Evolutionary conservation across 1,284 basidiomycete species (phyloP).

Genomic region (Sporisorium graminicola): DNA sequence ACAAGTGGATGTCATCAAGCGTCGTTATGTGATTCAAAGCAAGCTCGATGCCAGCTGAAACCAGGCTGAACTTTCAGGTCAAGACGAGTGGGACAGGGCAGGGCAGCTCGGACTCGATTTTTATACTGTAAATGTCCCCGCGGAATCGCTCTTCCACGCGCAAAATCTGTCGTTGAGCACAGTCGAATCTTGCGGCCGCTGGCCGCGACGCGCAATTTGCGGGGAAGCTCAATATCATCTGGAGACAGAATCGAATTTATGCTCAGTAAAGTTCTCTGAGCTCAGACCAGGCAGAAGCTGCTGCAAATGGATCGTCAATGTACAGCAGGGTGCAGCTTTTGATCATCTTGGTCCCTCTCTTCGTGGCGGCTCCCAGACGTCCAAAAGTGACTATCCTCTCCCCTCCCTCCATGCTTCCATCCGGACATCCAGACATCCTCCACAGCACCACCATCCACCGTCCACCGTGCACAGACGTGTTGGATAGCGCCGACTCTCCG

Average conservation of each 20-base stretch:
- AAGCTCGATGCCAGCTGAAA: not conserved
- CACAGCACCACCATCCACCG: not conserved
- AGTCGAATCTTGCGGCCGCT: not conserved
- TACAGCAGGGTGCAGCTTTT: constrained; percentile 10
- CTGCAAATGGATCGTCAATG: constrained; percentile 6
- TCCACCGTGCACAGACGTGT: not conserved
- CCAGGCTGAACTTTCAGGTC: not conserved
- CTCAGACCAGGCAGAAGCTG: not conserved
- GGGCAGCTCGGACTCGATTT: no score
- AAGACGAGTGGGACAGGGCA: not conserved
- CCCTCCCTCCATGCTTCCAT: not conserved
- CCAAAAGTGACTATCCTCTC: not conserved
- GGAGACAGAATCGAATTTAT: not conserved
- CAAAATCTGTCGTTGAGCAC: no score
- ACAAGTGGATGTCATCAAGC: not conserved
- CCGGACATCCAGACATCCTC: not conserved
- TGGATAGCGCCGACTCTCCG: not conserved
- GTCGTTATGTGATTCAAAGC: not conserved
- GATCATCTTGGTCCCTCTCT: no score
- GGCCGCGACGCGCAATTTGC: not conserved
- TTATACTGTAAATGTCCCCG: no score
- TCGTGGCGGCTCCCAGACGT: not conserved
- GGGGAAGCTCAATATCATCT: constrained; percentile 7
- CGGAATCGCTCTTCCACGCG: constrained; percentile 7
- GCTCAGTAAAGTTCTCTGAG: not conserved